Evolutionary conservation across 2,329 filamentous ascomycete genomes (phyloP).

Genomic region (Trichophyton rubrum): DNA sequence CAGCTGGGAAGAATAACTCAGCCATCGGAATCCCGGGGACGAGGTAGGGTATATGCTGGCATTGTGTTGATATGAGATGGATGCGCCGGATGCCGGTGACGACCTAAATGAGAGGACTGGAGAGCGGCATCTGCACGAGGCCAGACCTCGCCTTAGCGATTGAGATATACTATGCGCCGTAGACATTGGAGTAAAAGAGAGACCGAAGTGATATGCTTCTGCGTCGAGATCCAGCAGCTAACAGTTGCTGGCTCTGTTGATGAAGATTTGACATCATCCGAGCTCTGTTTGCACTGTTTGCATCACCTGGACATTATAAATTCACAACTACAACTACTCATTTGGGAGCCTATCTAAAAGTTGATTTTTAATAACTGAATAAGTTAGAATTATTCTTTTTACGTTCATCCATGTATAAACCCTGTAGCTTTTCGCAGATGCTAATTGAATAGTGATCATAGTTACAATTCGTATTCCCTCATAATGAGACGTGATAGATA

Average conservation of each 20-base stretch:
- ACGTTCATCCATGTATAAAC: background rate
- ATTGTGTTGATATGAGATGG: background rate
- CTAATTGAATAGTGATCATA: background rate
- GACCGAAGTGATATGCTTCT: background rate
- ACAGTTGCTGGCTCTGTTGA: background rate
- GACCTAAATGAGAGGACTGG: background rate
- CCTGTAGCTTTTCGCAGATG: background rate
- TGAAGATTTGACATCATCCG: slow-evolving; percentile 27
- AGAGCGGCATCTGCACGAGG: background rate
- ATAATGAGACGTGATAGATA: background rate
- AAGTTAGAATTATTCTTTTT: background rate
- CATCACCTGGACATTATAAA: slow-evolving; percentile 8
- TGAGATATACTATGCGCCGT: background rate
- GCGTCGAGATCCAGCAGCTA: background rate
- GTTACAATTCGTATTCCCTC: slow-evolving; percentile 3
- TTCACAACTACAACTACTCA: too few relatives aligned
- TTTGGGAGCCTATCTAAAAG: too few relatives aligned
- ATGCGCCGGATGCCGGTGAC: background rate
- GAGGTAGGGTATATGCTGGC: background rate
- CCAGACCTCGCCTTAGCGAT: slow-evolving; percentile 1
- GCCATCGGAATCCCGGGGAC: background rate
- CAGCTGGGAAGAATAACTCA: background rate
- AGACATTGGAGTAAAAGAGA: background rate
- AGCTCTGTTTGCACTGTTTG: slow-evolving; percentile 28
- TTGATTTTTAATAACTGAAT: background rate